Evolutionary conservation across 768 basidiomycete species (phyloP).

Genomic region (Neoboletus brunneissimus): DNA sequence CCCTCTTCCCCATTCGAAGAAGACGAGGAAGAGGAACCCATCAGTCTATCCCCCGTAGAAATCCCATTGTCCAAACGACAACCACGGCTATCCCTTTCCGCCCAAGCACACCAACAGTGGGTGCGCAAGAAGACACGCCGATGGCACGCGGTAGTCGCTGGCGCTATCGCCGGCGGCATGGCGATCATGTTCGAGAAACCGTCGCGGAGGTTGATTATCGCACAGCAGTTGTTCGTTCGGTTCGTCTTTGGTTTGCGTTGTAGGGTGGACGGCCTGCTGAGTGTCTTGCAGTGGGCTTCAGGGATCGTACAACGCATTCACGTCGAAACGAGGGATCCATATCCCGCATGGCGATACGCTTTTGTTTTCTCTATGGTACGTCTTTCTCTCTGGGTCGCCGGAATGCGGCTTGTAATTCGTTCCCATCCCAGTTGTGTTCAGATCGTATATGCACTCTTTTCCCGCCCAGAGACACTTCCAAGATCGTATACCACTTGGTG

Average conservation of each 20-base stretch:
- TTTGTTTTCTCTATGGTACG: constrained; percentile 74
- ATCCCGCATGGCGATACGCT: constrained; percentile 84
- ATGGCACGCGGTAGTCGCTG: constrained; percentile 82
- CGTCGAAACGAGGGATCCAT: constrained; percentile 59
- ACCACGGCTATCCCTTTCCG: constrained; percentile 58
- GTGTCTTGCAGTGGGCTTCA: constrained; percentile 68
- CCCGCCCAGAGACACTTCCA: constrained; percentile 84
- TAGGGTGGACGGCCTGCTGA: not conserved
- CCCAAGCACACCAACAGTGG: constrained; percentile 60
- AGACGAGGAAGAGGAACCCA: constrained; percentile 24
- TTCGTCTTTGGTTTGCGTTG: not conserved
- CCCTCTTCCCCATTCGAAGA: constrained; percentile 32
- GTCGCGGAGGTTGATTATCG: constrained; percentile 61
- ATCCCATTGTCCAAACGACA: constrained; percentile 31
- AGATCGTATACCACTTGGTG: constrained; percentile 73
- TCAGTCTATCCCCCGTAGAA: constrained; percentile 8
- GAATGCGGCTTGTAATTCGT: not conserved
- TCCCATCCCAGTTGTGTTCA: constrained; percentile 66
- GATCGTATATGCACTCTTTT: constrained; percentile 76
- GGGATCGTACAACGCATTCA: constrained; percentile 80
- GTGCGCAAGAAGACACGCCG: constrained; percentile 62
- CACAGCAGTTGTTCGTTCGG: constrained; percentile 90
- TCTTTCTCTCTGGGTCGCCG: not conserved
- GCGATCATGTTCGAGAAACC: constrained; percentile 78
- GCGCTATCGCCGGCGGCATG: constrained; percentile 67